These are phyloP conservation scores for Mariannaea sp. DNA, from an alignment of 2,329 filamentous ascomycete genomes.

Conservation along the genomic window DNA sequence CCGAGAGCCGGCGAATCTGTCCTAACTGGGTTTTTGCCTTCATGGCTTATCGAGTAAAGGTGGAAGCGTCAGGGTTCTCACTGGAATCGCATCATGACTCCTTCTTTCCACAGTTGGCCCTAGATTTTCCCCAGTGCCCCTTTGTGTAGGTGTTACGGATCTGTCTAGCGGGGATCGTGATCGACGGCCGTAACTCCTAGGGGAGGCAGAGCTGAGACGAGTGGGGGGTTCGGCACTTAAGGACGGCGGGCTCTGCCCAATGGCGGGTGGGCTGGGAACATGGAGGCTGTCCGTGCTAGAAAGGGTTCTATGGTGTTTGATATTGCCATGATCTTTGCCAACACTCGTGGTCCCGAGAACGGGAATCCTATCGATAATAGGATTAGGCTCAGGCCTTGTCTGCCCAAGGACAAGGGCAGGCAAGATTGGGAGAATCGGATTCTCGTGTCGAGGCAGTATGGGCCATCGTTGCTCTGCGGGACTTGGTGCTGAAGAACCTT, in stretches of 20 bases:
- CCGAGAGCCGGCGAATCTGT: not conserved
- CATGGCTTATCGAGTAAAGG: constrained; percentile 33
- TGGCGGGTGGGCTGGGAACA: constrained; percentile 30
- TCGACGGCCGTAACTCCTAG: constrained; percentile 30
- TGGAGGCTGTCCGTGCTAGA: constrained; percentile 31
- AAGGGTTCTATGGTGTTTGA: constrained; percentile 29
- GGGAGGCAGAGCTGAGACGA: constrained; percentile 33
- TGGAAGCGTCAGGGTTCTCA: constrained; percentile 39
- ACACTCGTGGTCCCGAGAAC: constrained; percentile 46
- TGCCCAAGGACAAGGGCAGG: constrained; percentile 36
- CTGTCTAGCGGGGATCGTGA: constrained; percentile 22
- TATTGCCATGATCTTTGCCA: constrained; percentile 36
- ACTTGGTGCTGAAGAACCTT: constrained; percentile 16
- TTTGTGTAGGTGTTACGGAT: constrained; percentile 29
- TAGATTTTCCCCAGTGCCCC: constrained; percentile 31
- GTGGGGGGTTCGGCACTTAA: constrained; percentile 29
- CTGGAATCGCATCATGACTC: constrained; percentile 36
- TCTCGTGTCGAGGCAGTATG: constrained; percentile 29
- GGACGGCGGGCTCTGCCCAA: constrained; percentile 30
- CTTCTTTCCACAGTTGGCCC: constrained; percentile 35
- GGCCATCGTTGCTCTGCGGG: constrained; percentile 30
- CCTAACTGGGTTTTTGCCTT: constrained; percentile 1
- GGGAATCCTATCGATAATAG: constrained; percentile 44
- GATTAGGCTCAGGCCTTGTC: constrained; percentile 25
- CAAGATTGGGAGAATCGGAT: constrained; percentile 24